Evolutionary conservation across 202 grass and related monocot species (phyloP).

Genomic region (Setaria italica): DNA sequence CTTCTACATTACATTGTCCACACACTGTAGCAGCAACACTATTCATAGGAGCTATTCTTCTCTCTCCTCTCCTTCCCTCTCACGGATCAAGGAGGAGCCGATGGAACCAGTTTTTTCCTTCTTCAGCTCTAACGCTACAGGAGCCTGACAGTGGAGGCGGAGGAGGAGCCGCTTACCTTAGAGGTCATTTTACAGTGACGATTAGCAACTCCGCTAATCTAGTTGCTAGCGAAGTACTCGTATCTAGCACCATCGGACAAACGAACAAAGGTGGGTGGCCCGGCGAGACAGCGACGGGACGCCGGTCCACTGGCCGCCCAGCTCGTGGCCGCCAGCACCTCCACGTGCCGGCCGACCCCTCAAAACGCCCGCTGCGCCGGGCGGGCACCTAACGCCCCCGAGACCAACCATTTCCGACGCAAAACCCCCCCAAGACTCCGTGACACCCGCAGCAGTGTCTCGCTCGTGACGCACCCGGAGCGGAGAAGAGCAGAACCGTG

Average conservation of each 20-base stretch:
- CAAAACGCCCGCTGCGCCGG: constrained; percentile 13
- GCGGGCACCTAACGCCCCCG: background rate
- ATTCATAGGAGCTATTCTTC: too few species aligned
- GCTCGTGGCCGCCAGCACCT: constrained; percentile 33
- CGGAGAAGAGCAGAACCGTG: background rate
- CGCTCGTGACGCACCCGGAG: constrained; percentile 15
- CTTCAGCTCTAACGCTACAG: too few species aligned
- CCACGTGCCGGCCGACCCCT: constrained; percentile 27
- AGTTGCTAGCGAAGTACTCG: background rate
- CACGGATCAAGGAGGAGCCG: too few species aligned
- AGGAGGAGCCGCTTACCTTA: too few species aligned
- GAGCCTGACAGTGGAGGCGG: too few species aligned
- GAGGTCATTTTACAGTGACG: background rate
- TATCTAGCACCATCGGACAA: constrained; percentile 1
- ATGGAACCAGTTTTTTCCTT: too few species aligned
- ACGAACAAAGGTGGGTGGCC: constrained; percentile 20
- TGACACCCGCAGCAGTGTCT: background rate
- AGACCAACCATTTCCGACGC: constrained; percentile 18
- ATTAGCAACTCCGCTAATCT: background rate
- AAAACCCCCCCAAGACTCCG: background rate
- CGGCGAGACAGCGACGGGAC: constrained; percentile 33
- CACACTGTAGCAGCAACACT: too few species aligned
- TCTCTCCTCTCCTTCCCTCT: too few species aligned
- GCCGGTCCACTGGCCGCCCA: constrained; percentile 32
- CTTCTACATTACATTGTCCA: too few species aligned